Evolutionary conservation across 2,329 filamentous ascomycete genomes (phyloP).

Genomic region (Tolypocladium paradoxum): DNA sequence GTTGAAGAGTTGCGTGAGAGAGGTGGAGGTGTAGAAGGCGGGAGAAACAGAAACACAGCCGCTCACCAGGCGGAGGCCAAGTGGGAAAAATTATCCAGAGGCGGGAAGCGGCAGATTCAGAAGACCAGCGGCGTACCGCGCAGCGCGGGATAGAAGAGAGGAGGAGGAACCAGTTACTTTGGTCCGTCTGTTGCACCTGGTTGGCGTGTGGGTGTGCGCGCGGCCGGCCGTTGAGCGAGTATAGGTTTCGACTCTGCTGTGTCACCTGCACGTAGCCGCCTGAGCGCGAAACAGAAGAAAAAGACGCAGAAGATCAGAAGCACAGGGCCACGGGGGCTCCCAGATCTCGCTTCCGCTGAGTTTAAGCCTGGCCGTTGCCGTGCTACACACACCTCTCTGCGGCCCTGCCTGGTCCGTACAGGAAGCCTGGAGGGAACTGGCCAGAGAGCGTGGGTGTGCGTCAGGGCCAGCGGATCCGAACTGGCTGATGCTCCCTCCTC

Average conservation of each 20-base stretch:
- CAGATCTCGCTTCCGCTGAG: background rate
- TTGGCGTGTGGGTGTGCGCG: background rate
- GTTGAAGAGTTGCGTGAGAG: background rate
- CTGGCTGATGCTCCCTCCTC: background rate
- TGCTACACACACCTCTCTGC: too few species aligned
- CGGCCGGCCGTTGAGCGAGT: background rate
- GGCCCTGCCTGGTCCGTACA: too few species aligned
- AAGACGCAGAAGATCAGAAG: background rate
- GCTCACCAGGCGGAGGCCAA: background rate
- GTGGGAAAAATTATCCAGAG: background rate
- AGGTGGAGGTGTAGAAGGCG: background rate
- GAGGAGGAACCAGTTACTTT: background rate
- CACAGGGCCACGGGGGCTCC: background rate
- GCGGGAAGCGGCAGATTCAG: background rate
- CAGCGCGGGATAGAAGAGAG: background rate
- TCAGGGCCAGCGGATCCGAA: background rate
- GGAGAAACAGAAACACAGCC: background rate
- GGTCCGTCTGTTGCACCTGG: background rate
- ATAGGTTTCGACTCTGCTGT: background rate
- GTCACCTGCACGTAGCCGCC: background rate
- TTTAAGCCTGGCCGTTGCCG: too few species aligned
- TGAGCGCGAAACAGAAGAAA: background rate
- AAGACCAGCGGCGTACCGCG: background rate
- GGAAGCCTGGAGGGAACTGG: background rate
- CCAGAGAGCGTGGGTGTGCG: too few species aligned